A percentile compares a stretch with the other conserved stretches of the same genome.
Conservation (phyloP, 2,329 filamentous ascomycete genomes). For the Colletotrichum graminicola region DNA sequence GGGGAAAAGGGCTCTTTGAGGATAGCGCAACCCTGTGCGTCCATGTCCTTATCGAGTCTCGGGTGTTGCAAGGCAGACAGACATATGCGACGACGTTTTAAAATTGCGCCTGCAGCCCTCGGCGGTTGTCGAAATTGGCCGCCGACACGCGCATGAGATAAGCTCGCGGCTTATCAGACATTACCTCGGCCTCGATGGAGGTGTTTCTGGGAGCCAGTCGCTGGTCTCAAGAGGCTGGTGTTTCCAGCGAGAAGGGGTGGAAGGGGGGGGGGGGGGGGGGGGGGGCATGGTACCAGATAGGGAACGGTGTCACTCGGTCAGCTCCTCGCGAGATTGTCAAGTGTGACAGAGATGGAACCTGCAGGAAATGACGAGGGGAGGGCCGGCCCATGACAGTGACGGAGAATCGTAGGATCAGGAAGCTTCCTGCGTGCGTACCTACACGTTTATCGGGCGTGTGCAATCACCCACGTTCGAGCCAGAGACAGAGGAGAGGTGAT, state of each 20-base stretch:
- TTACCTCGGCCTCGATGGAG: neutral
- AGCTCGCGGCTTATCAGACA: constrained; percentile 5
- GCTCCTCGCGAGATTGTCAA: constrained; percentile 29
- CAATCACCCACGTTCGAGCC: neutral
- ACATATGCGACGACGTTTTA: constrained; percentile 21
- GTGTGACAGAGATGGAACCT: constrained; percentile 27
- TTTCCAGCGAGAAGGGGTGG: no score
- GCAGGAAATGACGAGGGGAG: constrained; percentile 12
- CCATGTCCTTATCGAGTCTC: neutral
- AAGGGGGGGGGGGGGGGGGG: no score
- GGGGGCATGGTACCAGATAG: neutral
- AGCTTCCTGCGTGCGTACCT: neutral
- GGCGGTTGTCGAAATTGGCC: neutral
- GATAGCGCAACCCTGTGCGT: no score
- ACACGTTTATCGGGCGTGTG: constrained; percentile 18
- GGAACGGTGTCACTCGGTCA: neutral
- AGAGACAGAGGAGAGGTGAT: neutral
- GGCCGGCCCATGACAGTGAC: neutral
- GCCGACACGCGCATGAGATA: constrained; percentile 27
- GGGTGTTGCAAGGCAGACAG: neutral
- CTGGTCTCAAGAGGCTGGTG: neutral
- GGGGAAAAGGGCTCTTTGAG: neutral
- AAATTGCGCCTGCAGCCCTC: constrained; percentile 32
- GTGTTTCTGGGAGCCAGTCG: neutral
- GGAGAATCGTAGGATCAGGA: neutral